Evolutionary conservation across 2,329 filamentous ascomycete genomes (phyloP).

Genomic region (Aspergillus phoenicis): DNA sequence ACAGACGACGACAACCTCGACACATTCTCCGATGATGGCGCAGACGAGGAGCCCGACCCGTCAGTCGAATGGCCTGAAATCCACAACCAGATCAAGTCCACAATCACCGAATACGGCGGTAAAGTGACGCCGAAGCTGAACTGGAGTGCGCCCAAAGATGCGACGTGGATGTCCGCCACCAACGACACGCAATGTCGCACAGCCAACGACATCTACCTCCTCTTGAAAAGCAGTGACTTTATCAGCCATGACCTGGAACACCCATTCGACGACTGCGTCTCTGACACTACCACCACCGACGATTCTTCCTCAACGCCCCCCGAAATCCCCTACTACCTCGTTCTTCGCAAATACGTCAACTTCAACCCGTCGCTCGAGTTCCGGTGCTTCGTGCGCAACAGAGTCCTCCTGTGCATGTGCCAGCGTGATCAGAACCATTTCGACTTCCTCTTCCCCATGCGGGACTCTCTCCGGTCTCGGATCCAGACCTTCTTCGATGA

Average conservation of each 20-base stretch:
- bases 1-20: slow-evolving; percentile 53
- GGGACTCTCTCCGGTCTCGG: slow-evolving; percentile 65
- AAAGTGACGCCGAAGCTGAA: slow-evolving; percentile 91
- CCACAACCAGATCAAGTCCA: slow-evolving; percentile 74
- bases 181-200: slow-evolving; percentile 91
- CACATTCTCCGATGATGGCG: slow-evolving; percentile 54
- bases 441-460: slow-evolving; percentile 73
- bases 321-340: slow-evolving; percentile 72
- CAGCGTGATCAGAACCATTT: slow-evolving; percentile 92
- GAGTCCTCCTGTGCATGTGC: slow-evolving; percentile 77
- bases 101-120: slow-evolving; percentile 79
- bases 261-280: slow-evolving; percentile 76
- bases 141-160: slow-evolving; percentile 96
- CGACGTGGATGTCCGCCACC: slow-evolving; percentile 82
- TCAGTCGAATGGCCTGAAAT: slow-evolving; percentile 66
- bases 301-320: slow-evolving; percentile 25
- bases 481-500: slow-evolving; percentile 77
- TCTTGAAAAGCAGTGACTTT: slow-evolving; percentile 93
- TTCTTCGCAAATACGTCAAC: slow-evolving; percentile 84
- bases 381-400: slow-evolving; percentile 86
- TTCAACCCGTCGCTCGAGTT: slow-evolving; percentile 93
- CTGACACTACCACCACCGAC: slow-evolving; percentile 31
- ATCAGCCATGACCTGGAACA: slow-evolving; percentile 92
- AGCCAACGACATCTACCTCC: slow-evolving; percentile 87
- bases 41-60: slow-evolving; percentile 60